Base-by-base conservation (phyloP, 495 filamentous ascomycete genomes). In the Tricharina praecox region DNA sequence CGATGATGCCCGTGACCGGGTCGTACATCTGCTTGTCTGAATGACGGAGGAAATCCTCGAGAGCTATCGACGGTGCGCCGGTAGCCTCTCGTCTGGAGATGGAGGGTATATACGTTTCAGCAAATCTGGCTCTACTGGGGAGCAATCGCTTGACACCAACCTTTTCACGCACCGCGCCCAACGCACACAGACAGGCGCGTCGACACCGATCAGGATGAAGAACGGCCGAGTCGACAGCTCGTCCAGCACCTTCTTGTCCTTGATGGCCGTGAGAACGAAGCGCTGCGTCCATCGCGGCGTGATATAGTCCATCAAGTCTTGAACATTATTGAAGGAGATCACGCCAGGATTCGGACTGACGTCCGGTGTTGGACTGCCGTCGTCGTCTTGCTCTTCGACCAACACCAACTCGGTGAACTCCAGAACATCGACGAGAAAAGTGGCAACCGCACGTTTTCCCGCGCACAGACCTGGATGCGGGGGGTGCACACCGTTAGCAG, bases 401-500 rank as follows among this genome's bases (percentile, higher is more conserved):
- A 37, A 28, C n/a, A 19, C 25, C 25, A 50, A 23, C 23, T 33
- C 45, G 3, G 34, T 18, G 58, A 95, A 97, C 21, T 71, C 78
- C 59, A 93, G 76, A 33, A 82, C 67, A 21, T 81, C 66, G 49
- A 83, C 73, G 10, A 97, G 72, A 58, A 87, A 93, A 24, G 80
- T 68, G 39, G 86, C 85, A 36, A 95, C 77, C 10, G 84, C 80
- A 55, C 76, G 74, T 64, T 93, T 94, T 50, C 90, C 90, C 24
- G 88, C 77, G 63, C 85, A 94, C 48, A 93, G 84, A 48, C 80
- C 87, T 92, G 57, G n/a, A n/a, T n/a, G n/a, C n/a, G n/a, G n/a
- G n/a, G n/a, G n/a, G n/a, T n/a, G n/a, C n/a, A n/a, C n/a, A n/a
- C n/a, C n/a, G n/a, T n/a, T n/a, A n/a, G n/a, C n/a, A n/a, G n/a